A percentile compares a stretch with the other conserved stretches of the same genome.
These are phyloP conservation scores for Vanrija humicola DNA, from an alignment of 1,284 basidiomycete species.

Conservation along the genomic window DNA sequence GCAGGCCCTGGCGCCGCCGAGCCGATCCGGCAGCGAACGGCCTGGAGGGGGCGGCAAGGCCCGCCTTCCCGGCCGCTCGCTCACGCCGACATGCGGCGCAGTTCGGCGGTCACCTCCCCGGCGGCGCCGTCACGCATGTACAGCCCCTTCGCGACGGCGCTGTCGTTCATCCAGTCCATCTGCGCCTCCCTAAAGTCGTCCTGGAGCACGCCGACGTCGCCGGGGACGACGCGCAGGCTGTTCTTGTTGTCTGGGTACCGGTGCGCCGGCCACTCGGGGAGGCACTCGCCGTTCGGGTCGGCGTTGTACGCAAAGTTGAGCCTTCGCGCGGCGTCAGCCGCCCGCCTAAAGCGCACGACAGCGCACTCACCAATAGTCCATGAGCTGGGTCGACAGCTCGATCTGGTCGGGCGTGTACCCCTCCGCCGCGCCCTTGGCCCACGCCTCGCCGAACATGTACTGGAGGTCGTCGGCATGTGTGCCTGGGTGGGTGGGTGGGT, in stretches of 20 bases:
- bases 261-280: constrained; percentile 34
- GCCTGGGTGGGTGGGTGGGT: too few species aligned
- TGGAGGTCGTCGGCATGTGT: constrained; percentile 29
- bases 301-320: constrained; percentile 44
- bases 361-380: constrained; percentile 46
- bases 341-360: too few species aligned
- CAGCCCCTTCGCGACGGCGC: too few species aligned
- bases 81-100: too few species aligned
- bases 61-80: too few species aligned
- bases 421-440: neutral
- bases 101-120: too few species aligned
- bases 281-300: constrained; percentile 31
- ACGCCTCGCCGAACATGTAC: constrained; percentile 25
- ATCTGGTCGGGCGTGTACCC: constrained; percentile 26
- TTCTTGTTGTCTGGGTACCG: constrained; percentile 18
- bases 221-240: constrained; percentile 26
- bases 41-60: too few species aligned
- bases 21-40: too few species aligned
- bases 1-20: too few species aligned
- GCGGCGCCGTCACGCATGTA: too few species aligned
- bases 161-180: constrained; percentile 32
- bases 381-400: constrained; percentile 24
- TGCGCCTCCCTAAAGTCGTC: constrained; percentile 38
- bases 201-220: constrained; percentile 31
- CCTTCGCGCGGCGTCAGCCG: too few species aligned